Evolutionary conservation across 176 grass and related monocot genomes (phyloP).

Genomic region (maize (Zea mays)): DNA sequence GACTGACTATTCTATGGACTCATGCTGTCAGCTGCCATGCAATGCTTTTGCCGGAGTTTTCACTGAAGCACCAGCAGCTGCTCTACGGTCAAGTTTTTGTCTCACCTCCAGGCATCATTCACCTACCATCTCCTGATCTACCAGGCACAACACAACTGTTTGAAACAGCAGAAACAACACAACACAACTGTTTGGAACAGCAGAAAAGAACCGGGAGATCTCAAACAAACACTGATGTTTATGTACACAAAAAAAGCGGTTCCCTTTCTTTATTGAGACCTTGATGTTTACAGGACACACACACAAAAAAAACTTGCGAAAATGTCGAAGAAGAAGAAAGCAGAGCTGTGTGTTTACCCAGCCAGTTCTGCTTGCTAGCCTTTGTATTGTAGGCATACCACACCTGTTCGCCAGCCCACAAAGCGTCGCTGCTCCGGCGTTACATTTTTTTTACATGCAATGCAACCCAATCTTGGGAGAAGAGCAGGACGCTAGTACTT

Average conservation of each 20-base stretch:
- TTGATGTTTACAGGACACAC: conserved; percentile 42
- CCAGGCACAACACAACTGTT: background rate
- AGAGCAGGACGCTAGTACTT: background rate
- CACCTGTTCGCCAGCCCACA: background rate
- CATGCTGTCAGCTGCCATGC: too few relatives aligned
- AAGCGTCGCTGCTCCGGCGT: background rate
- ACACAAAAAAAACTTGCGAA: background rate
- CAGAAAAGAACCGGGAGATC: background rate
- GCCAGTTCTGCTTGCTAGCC: background rate
- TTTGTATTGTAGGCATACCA: background rate
- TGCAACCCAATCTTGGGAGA: background rate
- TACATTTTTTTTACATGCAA: conserved; percentile 29
- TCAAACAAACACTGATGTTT: conserved; percentile 5
- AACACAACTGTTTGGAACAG: background rate
- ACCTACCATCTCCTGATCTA: background rate
- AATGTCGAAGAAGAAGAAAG: background rate
- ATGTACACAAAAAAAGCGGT: conserved; percentile 26
- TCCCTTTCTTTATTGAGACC: conserved; percentile 23
- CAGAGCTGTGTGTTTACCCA: conserved; percentile 3
- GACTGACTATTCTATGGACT: background rate
- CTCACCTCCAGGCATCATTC: conserved; percentile 10
- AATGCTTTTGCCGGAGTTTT: background rate
- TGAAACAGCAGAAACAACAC: background rate
- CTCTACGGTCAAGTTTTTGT: background rate
- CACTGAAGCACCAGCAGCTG: background rate